Conservation (phyloP, 1,284 basidiomycete genomes). For the Porodaedalea pini region DNA sequence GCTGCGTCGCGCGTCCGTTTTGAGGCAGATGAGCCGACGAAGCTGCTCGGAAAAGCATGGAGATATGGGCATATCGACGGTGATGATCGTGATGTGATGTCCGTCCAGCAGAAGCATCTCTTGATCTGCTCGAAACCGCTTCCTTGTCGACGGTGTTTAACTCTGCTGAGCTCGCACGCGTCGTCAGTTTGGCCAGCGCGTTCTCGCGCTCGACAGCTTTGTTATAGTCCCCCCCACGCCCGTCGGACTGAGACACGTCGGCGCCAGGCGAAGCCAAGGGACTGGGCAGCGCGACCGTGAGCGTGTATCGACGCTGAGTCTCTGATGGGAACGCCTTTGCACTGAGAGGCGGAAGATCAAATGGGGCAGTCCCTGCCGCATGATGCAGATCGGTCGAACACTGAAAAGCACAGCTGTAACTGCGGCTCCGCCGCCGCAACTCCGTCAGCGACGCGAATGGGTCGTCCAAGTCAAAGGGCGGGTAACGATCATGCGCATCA, state of each 20-base stretch:
- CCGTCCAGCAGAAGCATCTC: background rate
- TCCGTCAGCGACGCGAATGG: slow-evolving; percentile 20
- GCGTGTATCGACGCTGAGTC: slow-evolving; percentile 12
- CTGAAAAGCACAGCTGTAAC: slow-evolving; percentile 1
- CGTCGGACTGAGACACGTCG: background rate
- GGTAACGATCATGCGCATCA: slow-evolving; percentile 15
- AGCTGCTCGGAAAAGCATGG: slow-evolving; percentile 13
- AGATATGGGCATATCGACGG: slow-evolving; percentile 19
- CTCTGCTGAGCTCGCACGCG: background rate
- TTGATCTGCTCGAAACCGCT: slow-evolving; percentile 2
- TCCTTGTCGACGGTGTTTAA: background rate
- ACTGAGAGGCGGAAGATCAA: slow-evolving; percentile 14
- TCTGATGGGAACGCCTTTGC: slow-evolving; percentile 14
- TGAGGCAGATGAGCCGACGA: slow-evolving; percentile 1
- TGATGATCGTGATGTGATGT: slow-evolving; percentile 17
- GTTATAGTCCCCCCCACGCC: background rate
- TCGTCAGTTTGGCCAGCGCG: slow-evolving; percentile 5
- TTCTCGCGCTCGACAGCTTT: background rate
- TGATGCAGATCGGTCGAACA: slow-evolving; percentile 2
- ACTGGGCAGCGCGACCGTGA: slow-evolving; percentile 16
- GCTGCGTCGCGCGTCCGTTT: slow-evolving; percentile 2
- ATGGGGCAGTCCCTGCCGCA: slow-evolving; percentile 9
- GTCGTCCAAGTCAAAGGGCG: slow-evolving; percentile 20
- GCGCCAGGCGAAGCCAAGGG: background rate
- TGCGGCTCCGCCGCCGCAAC: slow-evolving; percentile 17